Evolutionary conservation across 2,329 filamentous ascomycete species (phyloP), one percentile per base, ranked within the genome.

Genomic region (Sphaerulina vaccinii): DNA sequence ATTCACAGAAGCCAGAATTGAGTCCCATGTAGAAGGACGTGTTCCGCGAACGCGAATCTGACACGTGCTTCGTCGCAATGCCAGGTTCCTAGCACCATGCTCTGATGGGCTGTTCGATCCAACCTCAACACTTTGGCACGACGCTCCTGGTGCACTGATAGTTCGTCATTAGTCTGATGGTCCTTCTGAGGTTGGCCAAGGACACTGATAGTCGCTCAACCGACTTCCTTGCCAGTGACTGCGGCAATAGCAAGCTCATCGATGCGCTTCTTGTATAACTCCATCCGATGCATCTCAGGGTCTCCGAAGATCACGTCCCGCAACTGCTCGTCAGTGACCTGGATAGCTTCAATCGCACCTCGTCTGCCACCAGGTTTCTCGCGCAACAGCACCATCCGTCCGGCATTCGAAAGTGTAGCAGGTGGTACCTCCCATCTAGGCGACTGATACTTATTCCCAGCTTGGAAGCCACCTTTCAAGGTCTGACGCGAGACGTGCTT

Each of bases 251-350:
- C 87, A 49, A 95, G 70, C 3, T 76, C 73, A 67, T 93, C 86
- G 38, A 95, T 80, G 47, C 90, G 73, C 16, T 78, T 80, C 11
- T 82, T 81, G 70, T 95, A 95, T 16, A 93, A 65, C 53, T 75
- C 81, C 90, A 95, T 95, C 60, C 84, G 77, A 71, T 95, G 90
- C 66, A 84, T 86, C 37, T 89, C 75, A 0, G 88, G 87, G 66
- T 95, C 89, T 0, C 90, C 90, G 79, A 90, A 95, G 3, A 95
- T 76, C 0, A 90, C 79, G 1, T 76, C 78, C 19, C 86, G 75
- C 44, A 95, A 69, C 64, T 87, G 76, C 37, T 85, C 80, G 57
- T 93, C 87, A 0, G 75, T 80, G 7, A 85, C 79, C 8, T 84
- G 78, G 55, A 85, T 84, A 1, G 88, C 88, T 40, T 87, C 79